These are phyloP conservation scores for Salix koriyanagi DNA, from an alignment of 345 rosid genomes.

Conservation along the genomic window DNA sequence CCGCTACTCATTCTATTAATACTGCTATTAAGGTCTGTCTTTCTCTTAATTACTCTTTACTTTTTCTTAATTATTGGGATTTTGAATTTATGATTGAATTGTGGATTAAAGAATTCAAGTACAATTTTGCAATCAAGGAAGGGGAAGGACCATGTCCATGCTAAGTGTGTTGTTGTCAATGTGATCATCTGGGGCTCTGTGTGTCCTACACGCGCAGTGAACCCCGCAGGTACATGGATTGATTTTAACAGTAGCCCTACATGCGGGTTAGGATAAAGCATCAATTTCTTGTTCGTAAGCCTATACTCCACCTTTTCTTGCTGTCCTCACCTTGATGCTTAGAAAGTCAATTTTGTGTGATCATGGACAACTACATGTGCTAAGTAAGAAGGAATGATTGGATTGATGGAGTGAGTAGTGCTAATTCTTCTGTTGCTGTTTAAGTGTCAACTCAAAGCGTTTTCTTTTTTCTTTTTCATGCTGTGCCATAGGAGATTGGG, in stretches of 20 bases:
- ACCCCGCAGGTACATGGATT: too few relatives aligned
- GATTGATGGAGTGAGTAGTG: neutral
- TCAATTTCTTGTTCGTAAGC: too few relatives aligned
- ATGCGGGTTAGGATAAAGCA: too few relatives aligned
- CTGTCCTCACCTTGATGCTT: neutral
- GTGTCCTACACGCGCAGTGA: too few relatives aligned
- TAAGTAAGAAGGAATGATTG: neutral
- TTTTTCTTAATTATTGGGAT: neutral
- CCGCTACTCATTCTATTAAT: slow-evolving; percentile 66
- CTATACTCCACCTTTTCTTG: too few relatives aligned
- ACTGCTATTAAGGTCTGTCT: slow-evolving; percentile 63
- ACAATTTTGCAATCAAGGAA: too few relatives aligned
- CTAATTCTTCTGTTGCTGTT: neutral
- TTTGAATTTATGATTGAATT: neutral
- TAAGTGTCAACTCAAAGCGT: neutral
- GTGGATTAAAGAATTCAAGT: neutral
- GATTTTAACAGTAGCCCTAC: too few relatives aligned
- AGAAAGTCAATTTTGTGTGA: neutral
- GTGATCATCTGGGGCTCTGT: neutral
- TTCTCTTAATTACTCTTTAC: neutral
- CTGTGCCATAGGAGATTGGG: slow-evolving; percentile 59
- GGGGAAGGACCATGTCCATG: neutral
- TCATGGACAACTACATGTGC: neutral
- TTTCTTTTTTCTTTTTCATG: neutral
- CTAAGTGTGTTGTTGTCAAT: neutral